Conservation (phyloP, 306 rosid species). For the Mucuna pruriens region DNA sequence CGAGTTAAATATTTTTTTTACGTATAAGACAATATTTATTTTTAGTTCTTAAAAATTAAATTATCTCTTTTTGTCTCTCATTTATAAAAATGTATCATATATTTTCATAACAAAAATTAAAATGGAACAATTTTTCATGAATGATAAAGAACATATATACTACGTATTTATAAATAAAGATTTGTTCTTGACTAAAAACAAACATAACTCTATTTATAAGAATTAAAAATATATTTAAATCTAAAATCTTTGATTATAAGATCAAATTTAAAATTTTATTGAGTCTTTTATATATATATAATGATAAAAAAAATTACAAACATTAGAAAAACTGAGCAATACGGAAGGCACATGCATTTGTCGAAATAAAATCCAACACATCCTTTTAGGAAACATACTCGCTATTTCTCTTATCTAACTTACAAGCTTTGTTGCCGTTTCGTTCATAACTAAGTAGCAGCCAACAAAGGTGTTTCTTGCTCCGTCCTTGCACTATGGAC, state of each 20-base stretch:
- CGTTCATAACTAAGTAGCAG: slow-evolving; percentile 12
- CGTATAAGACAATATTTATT: too few species aligned
- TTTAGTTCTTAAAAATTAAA: too few species aligned
- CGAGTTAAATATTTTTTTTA: too few species aligned
- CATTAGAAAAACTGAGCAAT: neutral
- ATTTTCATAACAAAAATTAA: too few species aligned
- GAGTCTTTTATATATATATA: too few species aligned
- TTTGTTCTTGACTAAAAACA: too few species aligned
- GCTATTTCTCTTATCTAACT: neutral
- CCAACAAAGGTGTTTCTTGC: neutral
- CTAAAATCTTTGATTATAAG: neutral
- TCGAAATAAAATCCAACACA: neutral
- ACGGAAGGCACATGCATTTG: neutral
- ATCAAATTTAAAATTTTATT: neutral
- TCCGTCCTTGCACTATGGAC: neutral
- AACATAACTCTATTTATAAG: neutral
- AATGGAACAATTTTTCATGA: too few species aligned
- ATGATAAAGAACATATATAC: too few species aligned
- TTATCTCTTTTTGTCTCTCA: too few species aligned
- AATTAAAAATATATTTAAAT: neutral
- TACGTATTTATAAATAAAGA: too few species aligned
- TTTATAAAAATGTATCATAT: too few species aligned
- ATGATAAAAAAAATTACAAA: neutral
- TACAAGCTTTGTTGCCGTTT: neutral
- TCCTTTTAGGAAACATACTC: neutral